phyloP scores from a whole-genome alignment of 176 grass and related monocot genomes.

The Avena atlantica region DNA sequence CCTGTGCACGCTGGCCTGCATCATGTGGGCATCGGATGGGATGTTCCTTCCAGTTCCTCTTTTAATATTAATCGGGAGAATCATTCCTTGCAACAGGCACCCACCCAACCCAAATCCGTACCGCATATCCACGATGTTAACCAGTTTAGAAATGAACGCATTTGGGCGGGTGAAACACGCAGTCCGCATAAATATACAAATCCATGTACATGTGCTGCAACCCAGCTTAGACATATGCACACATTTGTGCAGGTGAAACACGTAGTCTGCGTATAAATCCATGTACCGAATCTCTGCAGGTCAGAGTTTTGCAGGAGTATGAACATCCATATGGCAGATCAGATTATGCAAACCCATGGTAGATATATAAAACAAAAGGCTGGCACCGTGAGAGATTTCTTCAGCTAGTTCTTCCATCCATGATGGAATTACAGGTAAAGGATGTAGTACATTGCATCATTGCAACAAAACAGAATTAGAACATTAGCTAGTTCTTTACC shows the following conservation, averaged over 20 bases:
- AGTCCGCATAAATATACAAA: background rate
- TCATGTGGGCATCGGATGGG: constrained; percentile 48
- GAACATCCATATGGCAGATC: too few species aligned
- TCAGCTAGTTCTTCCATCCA: too few species aligned
- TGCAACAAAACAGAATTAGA: too few species aligned
- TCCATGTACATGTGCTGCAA: background rate
- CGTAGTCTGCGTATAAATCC: too few species aligned
- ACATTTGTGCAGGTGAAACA: background rate
- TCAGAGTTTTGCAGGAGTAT: too few species aligned
- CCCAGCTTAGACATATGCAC: background rate
- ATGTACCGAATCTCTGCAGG: too few species aligned
- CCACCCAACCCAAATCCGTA: background rate
- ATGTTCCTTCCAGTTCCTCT: constrained; percentile 33
- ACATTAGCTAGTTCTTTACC: too few species aligned
- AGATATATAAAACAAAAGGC: too few species aligned
- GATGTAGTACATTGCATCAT: too few species aligned
- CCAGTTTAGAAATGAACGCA: background rate
- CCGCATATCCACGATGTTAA: background rate
- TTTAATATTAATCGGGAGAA: constrained; percentile 5
- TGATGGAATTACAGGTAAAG: too few species aligned
- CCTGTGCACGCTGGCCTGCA: constrained; percentile 36
- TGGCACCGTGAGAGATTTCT: too few species aligned
- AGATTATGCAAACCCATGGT: too few species aligned
- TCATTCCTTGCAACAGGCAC: background rate
- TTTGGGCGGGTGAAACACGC: background rate